Conservation (phyloP, 352 stramenopile genomes). For the Phytophthora hybrid region DNA sequence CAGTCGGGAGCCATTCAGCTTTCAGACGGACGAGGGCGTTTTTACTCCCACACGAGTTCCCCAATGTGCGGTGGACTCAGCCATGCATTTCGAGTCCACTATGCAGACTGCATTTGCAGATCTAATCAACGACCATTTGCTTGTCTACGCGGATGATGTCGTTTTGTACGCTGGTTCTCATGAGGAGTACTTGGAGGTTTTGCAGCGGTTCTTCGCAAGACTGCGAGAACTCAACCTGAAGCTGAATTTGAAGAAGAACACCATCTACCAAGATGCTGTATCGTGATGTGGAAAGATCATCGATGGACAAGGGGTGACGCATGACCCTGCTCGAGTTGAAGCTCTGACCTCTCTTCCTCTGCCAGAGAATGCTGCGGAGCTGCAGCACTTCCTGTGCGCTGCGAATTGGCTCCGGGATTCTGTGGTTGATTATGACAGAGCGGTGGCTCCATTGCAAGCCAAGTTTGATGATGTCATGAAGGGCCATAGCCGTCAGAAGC, state of each 20-base stretch:
- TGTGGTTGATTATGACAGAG: conserved; percentile 1
- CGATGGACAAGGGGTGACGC: background rate
- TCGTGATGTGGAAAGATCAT: background rate
- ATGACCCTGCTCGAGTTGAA: background rate
- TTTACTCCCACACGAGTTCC: background rate
- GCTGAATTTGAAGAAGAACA: conserved; percentile 3
- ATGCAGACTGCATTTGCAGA: conserved; percentile 2
- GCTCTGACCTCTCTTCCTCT: background rate
- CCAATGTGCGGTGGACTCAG: background rate
- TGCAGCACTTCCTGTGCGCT: background rate
- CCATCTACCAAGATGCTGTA: background rate
- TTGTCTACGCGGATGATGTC: conserved; percentile 1
- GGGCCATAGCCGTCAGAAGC: background rate
- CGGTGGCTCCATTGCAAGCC: background rate
- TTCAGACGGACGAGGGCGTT: background rate
- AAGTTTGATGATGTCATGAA: background rate
- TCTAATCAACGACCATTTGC: conserved; percentile 5
- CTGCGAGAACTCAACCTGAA: background rate
- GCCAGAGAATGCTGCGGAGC: background rate
- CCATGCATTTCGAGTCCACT: background rate
- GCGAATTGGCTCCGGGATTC: background rate
- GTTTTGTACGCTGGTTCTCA: background rate
- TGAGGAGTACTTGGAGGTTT: background rate
- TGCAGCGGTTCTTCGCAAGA: background rate
- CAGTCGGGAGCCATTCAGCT: background rate